Conservation (phyloP, 179 eudicot species). For the Spergularia azorica region DNA sequence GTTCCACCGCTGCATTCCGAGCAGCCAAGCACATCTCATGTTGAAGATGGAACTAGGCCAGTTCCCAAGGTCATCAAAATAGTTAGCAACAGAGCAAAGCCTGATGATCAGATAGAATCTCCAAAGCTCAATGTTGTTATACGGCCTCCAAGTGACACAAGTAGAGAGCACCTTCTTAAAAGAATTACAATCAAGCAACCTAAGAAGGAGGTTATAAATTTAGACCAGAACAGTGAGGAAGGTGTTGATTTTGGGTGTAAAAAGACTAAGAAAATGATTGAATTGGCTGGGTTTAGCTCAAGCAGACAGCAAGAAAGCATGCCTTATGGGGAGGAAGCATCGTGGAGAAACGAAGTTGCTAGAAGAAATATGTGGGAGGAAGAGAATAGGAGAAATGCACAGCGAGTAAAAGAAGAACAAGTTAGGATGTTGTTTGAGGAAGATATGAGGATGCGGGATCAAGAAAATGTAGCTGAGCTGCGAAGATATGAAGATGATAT, state of each 20-base stretch:
- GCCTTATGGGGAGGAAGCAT: constrained; percentile 40
- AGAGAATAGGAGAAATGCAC: constrained; percentile 58
- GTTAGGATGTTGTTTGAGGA: constrained; percentile 49
- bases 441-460: constrained; percentile 61
- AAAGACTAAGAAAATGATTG: constrained; percentile 81
- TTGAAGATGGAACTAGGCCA: constrained; percentile 53
- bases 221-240: constrained; percentile 63
- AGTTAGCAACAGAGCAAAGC: constrained; percentile 63
- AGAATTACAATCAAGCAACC: constrained; percentile 77
- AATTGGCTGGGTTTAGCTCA: constrained; percentile 54
- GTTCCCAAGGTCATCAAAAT: constrained; percentile 73
- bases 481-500: constrained; percentile 66
- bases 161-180: constrained; percentile 56
- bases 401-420: constrained; percentile 54
- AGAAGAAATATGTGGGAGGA: constrained; percentile 65
- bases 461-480: constrained; percentile 53
- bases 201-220: constrained; percentile 61
- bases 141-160: constrained; percentile 71
- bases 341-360: constrained; percentile 47
- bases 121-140: constrained; percentile 67
- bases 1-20: constrained; percentile 51
- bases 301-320: constrained; percentile 40
- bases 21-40: constrained; percentile 55
- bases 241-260: constrained; percentile 53
- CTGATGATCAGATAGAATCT: constrained; percentile 65